Percentiles rank a stretch among this genome's conserved stretches.
Evolutionary conservation across 139 green algal species (phyloP).

Genomic region (Picochlorum sp.): DNA sequence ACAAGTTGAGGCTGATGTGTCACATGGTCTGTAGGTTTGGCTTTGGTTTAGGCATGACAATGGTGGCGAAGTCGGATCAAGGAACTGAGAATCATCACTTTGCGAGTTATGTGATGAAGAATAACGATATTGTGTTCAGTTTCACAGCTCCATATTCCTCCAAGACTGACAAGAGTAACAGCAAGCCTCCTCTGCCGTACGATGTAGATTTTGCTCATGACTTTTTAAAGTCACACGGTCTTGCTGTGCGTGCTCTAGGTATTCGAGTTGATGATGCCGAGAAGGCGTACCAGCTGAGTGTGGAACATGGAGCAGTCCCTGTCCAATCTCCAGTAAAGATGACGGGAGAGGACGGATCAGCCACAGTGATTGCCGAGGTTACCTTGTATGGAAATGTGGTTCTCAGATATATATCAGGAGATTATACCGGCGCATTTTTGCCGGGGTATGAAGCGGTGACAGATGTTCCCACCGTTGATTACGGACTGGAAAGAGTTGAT

Average conservation of each 20-base stretch:
- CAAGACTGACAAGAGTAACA: conserved; percentile 15
- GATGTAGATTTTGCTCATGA: conserved; percentile 41
- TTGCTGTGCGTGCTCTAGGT: conserved; percentile 80
- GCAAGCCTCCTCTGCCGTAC: conserved; percentile 37
- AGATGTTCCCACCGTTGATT: conserved; percentile 35
- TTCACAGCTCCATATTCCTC: conserved; percentile 89
- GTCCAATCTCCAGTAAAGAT: conserved; percentile 54
- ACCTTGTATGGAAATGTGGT: conserved; percentile 92
- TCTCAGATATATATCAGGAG: conserved; percentile 64
- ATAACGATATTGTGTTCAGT: conserved; percentile 78
- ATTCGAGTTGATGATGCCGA: conserved; percentile 75
- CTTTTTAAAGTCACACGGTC: conserved; percentile 79
- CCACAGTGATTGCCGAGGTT: conserved; percentile 64
- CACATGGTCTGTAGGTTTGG: conserved; percentile 61
- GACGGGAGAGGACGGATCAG: conserved; percentile 18
- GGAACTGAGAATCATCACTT: conserved; percentile 77
- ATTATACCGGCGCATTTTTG: conserved; percentile 64
- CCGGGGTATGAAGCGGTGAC: conserved; percentile 54
- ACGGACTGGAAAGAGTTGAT: conserved; percentile 81
- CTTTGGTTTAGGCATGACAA: conserved; percentile 81
- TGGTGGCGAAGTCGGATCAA: conserved; percentile 83
- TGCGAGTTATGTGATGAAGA: conserved; percentile 75
- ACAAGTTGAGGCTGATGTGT: neutral
- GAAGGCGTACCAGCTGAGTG: conserved; percentile 54
- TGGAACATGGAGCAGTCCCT: conserved; percentile 56